Evolutionary conservation across 148 eudicot species (phyloP), one percentile per base, ranked within the genome.

Genomic region (Camellia japonica): DNA sequence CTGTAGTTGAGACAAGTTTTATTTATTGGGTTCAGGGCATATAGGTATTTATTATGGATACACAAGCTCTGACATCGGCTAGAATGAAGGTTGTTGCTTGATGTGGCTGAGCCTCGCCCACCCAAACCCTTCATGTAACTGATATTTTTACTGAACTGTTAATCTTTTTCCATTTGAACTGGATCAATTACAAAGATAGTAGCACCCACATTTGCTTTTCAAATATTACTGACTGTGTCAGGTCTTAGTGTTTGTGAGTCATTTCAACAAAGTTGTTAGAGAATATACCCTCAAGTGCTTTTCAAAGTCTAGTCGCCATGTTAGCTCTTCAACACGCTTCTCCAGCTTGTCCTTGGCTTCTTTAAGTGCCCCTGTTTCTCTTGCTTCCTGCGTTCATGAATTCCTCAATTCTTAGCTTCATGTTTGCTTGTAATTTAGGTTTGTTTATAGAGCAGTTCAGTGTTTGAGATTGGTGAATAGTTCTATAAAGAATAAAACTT

Each of bases 331-430:
- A 38, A 97, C 99, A 58, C 98, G 97, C 85, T 97, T 97, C 84
- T 97, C 99, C 83, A 97, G 92, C 87, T 97, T 97, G 87, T 97
- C 99, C 87, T 97, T 97, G 58, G 99, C 99, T 93, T 97, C 99
- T 81, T 88, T 94, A 73, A 97, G 96, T n/a, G 99, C 99, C 56
- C 99, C 99, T 13, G 99, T 87, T 59, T 97, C 98, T 82, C 97
- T 88, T 81, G 99, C 98, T 82, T 88, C 98, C 99, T 97, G 90
- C 67, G 69, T 79, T 56, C 43, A 75, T 30, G 46, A 67, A 64
- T 73, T 61, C 44, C 23, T 75, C 70, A 15, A 46, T 76, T 79
- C 56, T 70, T 20, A 72, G 38, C 64, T 8, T 68, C 10, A 60
- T 5, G 46, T 54, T 56, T 82, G 44, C 47, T 69, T 81, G 18